phyloP scores from a whole-genome alignment of 2,329 filamentous ascomycete species.

The Fusarium drepaniforme region DNA sequence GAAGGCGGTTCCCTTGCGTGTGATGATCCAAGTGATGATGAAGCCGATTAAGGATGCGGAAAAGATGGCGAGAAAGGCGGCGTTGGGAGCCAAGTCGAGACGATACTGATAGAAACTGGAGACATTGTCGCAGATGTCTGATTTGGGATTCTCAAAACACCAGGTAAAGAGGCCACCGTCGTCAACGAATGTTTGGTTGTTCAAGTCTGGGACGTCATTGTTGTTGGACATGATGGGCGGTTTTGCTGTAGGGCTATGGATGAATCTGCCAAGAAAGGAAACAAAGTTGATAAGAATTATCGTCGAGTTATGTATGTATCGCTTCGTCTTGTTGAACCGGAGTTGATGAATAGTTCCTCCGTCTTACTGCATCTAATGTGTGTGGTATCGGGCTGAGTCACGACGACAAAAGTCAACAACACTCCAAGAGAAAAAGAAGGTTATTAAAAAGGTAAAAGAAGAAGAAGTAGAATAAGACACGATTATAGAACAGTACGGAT shows the following conservation, averaged over 20 bases:
- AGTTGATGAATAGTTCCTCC: slow-evolving; percentile 2
- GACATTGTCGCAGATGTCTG: slow-evolving; percentile 48
- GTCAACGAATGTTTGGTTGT: slow-evolving; percentile 37
- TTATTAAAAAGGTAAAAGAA: not conserved
- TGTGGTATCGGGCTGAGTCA: not conserved
- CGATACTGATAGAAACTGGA: slow-evolving; percentile 62
- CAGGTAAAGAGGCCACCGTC: slow-evolving; percentile 31
- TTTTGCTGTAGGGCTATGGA: not conserved
- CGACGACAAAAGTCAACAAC: not conserved
- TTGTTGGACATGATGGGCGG: slow-evolving; percentile 11
- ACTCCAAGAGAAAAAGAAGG: not conserved
- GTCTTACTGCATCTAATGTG: slow-evolving; percentile 3
- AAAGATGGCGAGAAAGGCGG: slow-evolving; percentile 64
- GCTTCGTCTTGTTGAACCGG: not conserved
- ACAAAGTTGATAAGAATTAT: not conserved
- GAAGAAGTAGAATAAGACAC: not conserved
- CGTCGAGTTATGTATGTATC: not conserved
- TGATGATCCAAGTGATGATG: slow-evolving; percentile 55
- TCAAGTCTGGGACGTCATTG: slow-evolving; percentile 25
- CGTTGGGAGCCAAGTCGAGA: slow-evolving; percentile 64
- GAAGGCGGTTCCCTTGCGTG: slow-evolving; percentile 63
- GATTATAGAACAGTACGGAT: not conserved
- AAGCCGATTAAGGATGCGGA: slow-evolving; percentile 56
- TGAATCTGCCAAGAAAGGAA: not conserved
- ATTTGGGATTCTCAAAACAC: slow-evolving; percentile 46